Conservation (phyloP, 257 asterid genomes). For the Salvia hispanica region DNA sequence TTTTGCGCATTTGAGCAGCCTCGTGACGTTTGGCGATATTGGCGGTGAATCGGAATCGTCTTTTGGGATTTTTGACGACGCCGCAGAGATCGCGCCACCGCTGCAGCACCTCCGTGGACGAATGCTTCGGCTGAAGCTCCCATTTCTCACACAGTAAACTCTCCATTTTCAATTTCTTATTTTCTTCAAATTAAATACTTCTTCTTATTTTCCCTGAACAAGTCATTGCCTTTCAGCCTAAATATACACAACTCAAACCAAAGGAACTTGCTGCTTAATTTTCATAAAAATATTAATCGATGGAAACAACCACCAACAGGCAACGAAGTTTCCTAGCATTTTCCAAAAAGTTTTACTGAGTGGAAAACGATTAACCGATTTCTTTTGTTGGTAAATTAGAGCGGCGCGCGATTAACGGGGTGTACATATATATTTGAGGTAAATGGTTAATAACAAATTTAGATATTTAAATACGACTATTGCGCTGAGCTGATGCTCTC, state of each 20-base stretch:
- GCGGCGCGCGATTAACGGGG: constrained; percentile 13
- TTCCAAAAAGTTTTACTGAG: not conserved
- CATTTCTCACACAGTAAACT: constrained; percentile 66
- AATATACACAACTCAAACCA: not conserved
- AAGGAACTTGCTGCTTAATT: not conserved
- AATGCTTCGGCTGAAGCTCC: constrained; percentile 72
- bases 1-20: constrained; percentile 80
- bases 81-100: constrained; percentile 79
- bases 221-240: constrained; percentile 1
- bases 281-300: not conserved
- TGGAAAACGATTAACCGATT: constrained; percentile 35
- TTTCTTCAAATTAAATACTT: not conserved
- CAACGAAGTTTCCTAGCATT: constrained; percentile 27
- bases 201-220: not conserved
- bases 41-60: constrained; percentile 88
- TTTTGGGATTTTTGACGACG: constrained; percentile 74
- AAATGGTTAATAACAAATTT: constrained; percentile 6
- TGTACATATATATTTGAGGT: not conserved
- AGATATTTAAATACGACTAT: not conserved
- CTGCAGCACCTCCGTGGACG: constrained; percentile 67
- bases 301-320: not conserved
- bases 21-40: constrained; percentile 76
- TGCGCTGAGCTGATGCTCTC: constrained; percentile 11
- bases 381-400: constrained; percentile 17
- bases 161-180: constrained; percentile 42